Base-by-base conservation (phyloP, 257 asterid species). In the Lithospermum erythrorhizon region DNA sequence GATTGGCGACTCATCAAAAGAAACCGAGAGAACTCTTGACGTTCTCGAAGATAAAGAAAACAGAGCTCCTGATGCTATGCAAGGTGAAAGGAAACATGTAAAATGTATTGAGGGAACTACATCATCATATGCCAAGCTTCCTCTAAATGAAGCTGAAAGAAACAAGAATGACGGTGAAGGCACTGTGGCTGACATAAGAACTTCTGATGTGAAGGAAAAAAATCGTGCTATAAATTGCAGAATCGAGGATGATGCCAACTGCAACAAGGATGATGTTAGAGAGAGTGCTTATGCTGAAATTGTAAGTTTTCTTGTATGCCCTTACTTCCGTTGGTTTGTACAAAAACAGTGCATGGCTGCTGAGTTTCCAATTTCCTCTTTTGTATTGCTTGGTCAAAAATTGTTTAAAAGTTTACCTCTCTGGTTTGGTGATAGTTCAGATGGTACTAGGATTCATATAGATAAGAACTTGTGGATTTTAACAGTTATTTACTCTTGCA, bases 11-110 rank as follows among this genome's bases (percentile, higher is more conserved):
- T 68, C 75, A 61, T 69, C 78, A 55, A 76, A 67, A 55, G 49
- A 67, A 53, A 57, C 65, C 35, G 63, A 66, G 65, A 76, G 63
- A 27, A 17, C 41, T 61, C 80, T 61, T 58, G 73, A 61, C 41
- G 60, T 65, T 57, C 41, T 35, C 73, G 68, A 60, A 52, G 84
- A 78, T 55, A 87, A 88, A 77, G 96, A 86, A 73, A 86, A 88
- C 47, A 18, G 68, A 59, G 70, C 58, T 61, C 82, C 88, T 63
- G 72, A 64, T 63, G 58, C 62, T 58, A 69, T 32, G 29, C 73
- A 69, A 68, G 69, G 51, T 72, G 76, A 65, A 23, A 61, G 70
- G 48, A 79, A 70, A 65, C 62, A 60, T 20, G 21, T 35, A 51
- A 72, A 69, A 65, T 23, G 58, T 20, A 25, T 23, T 41, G 72